Conservation (phyloP, 768 basidiomycete genomes). For the Calvatia gigantea region DNA sequence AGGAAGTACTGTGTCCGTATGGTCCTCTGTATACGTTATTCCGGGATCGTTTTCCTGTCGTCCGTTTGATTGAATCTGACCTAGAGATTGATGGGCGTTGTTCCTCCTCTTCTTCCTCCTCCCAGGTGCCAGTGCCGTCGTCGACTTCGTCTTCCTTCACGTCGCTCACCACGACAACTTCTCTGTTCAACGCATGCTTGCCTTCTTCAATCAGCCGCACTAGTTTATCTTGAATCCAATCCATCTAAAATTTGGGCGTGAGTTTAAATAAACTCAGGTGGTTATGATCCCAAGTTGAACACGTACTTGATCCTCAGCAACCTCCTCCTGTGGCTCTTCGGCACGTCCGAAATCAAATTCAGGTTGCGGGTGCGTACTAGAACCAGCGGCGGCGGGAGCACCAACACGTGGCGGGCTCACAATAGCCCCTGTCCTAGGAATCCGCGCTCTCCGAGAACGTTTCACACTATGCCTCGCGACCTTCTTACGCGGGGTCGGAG, state of each 20-base stretch:
- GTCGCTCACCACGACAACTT: conserved; percentile 77
- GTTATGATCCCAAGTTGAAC: background rate
- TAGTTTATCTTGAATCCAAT: conserved; percentile 77
- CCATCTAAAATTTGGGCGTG: conserved; percentile 58
- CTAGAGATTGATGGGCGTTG: conserved; percentile 1
- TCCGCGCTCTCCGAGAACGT: conserved; percentile 11
- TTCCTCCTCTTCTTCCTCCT: conserved; percentile 50
- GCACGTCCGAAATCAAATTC: conserved; percentile 40
- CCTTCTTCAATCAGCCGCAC: conserved; percentile 73
- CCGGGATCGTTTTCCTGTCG: conserved; percentile 5
- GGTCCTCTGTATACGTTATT: background rate
- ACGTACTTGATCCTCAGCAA: conserved; percentile 41
- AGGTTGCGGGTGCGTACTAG: conserved; percentile 28
- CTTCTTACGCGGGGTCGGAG: conserved; percentile 5
- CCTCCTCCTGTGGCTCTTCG: conserved; percentile 27
- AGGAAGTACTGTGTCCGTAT: conserved; percentile 1
- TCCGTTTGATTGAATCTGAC: background rate
- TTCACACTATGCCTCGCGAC: conserved; percentile 5
- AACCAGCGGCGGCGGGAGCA: conserved; percentile 19
- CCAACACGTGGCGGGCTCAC: conserved; percentile 12
- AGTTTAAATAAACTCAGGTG: background rate
- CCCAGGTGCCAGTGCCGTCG: conserved; percentile 73
- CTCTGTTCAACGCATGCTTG: conserved; percentile 69
- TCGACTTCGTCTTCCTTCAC: conserved; percentile 72
- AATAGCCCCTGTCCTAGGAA: background rate